Conservation (phyloP, 495 filamentous ascomycete genomes). For the Daldinia vernicosa region DNA sequence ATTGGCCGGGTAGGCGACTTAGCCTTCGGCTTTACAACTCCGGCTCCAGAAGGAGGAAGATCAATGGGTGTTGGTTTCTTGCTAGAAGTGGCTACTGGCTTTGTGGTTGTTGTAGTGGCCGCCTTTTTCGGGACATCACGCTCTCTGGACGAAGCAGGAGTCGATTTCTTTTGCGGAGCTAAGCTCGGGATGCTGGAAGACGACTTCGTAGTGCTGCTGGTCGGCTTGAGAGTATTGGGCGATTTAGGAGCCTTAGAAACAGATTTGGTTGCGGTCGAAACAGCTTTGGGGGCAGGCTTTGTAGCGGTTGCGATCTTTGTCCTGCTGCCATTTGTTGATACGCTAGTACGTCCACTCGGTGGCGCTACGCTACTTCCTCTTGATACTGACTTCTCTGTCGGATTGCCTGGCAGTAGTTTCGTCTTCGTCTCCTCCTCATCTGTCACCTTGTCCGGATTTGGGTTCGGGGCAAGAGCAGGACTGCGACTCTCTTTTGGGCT, state of each 20-base stretch:
- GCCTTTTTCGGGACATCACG: constrained; percentile 43
- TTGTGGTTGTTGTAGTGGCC: constrained; percentile 14
- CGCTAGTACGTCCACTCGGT: constrained; percentile 17
- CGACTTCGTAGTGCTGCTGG: constrained; percentile 43
- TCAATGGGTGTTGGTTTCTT: constrained; percentile 52
- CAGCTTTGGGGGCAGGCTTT: constrained; percentile 44
- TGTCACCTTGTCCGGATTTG: constrained; percentile 46
- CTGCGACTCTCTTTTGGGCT: constrained; percentile 33
- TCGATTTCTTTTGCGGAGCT: constrained; percentile 46
- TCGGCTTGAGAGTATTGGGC: constrained; percentile 45
- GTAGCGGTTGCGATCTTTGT: constrained; percentile 32
- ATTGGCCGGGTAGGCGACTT: constrained; percentile 73
- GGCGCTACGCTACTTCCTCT: constrained; percentile 30
- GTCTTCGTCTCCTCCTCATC: constrained; percentile 45
- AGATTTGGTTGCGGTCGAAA: constrained; percentile 49
- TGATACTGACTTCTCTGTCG: constrained; percentile 39
- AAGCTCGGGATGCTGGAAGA: constrained; percentile 36
- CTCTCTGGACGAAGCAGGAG: constrained; percentile 42
- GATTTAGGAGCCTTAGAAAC: constrained; percentile 51
- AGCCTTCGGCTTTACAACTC: constrained; percentile 65
- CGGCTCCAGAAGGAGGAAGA: constrained; percentile 47
- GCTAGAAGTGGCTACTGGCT: constrained; percentile 21
- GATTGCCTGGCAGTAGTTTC: constrained; percentile 39
- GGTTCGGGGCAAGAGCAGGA: constrained; percentile 37
- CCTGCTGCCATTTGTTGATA: constrained; percentile 25